These are phyloP conservation scores for Cordyceps fumosorosea DNA, from an alignment of 2,329 filamentous ascomycete genomes.

Conservation along the genomic window DNA sequence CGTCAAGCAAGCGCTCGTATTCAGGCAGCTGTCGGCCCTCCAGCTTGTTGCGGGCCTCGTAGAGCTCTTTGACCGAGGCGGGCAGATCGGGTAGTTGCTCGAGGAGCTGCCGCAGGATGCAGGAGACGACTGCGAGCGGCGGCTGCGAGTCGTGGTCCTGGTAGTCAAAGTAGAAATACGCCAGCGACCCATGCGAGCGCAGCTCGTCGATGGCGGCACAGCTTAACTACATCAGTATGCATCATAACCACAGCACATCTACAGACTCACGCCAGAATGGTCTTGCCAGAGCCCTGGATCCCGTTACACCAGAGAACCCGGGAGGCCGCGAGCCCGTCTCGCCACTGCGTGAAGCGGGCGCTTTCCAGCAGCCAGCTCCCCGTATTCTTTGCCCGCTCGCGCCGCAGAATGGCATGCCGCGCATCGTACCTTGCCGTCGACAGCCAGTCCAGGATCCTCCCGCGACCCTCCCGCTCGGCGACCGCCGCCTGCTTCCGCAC, in stretches of 20 bases:
- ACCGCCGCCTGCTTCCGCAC: not conserved
- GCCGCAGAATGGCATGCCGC: constrained; percentile 8
- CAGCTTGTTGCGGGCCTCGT: constrained; percentile 13
- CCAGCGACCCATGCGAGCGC: constrained; percentile 12
- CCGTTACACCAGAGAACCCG: constrained; percentile 19
- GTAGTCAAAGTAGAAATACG: constrained; percentile 26
- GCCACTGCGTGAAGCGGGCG: not conserved
- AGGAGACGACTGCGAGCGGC: constrained; percentile 17
- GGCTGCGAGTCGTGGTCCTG: constrained; percentile 21
- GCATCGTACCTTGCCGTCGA: not conserved
- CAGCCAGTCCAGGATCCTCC: not conserved
- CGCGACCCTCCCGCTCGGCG: not conserved
- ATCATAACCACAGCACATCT: too few relatives aligned
- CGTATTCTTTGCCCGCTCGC: constrained; percentile 15
- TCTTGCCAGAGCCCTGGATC: constrained; percentile 20
- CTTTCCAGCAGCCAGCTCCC: constrained; percentile 17
- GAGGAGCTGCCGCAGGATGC: constrained; percentile 22
- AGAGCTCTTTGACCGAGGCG: constrained; percentile 19
- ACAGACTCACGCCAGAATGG: constrained; percentile 17
- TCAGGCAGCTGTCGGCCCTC: not conserved
- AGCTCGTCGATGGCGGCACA: not conserved
- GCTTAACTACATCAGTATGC: not conserved
- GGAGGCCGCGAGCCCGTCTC: constrained; percentile 2
- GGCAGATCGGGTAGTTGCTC: constrained; percentile 16
- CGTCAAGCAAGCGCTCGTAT: not conserved